Base-by-base conservation (phyloP, 192 early-diverging fungal species). In the Coemansia sp. region DNA sequence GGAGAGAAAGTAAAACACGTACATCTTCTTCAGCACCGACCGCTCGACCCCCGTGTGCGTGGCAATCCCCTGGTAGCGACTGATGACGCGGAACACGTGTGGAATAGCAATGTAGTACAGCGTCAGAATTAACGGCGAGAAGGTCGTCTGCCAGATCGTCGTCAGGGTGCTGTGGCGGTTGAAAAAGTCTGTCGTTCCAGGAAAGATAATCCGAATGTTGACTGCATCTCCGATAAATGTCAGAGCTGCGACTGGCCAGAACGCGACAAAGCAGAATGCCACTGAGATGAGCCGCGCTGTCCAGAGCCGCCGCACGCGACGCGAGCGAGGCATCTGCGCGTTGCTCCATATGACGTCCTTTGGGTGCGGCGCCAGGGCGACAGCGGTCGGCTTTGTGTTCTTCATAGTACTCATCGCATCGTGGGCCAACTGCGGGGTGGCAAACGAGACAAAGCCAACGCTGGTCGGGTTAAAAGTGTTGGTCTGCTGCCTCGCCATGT, bases 281-380 rank as follows among this genome's bases (percentile, higher is more conserved):
- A 85, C 62, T 22, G 86, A 91, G 0, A 90, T 35, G 10, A 84
- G 53, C 3, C 84, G 67, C 0, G 74, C 71, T 8, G 30, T 60
- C 72, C 71, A 74, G 74, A 73, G 59, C 0, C 84, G 71, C 4
- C 76, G 61, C 55, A 82, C 68, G 58, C 86, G 80, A 24, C 82
- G 67, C 39, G 77, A 62, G 41, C 83, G 83, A 20, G 85, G 79
- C 70, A 88, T 74, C 49, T 86, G 71, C 37, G 86, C 83, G 64
- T 93, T 93, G 53, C 68, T 82, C 91, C 91, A 93, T 63, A 93
- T 87, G 34, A 93, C 85, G 64, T 93, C 90, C 45, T 88, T 88
- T 49, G 91, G 90, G 22, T 84, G 83, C n/a, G 90, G 91, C 13
- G 91, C 86, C 43, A 89, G 64, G 29, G 50, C 52, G 0, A 50